A percentile compares a stretch with the other conserved stretches of the same genome.
Evolutionary conservation across 75 land plant species (phyloP).

Genomic region (Sequoia sempervirens): DNA sequence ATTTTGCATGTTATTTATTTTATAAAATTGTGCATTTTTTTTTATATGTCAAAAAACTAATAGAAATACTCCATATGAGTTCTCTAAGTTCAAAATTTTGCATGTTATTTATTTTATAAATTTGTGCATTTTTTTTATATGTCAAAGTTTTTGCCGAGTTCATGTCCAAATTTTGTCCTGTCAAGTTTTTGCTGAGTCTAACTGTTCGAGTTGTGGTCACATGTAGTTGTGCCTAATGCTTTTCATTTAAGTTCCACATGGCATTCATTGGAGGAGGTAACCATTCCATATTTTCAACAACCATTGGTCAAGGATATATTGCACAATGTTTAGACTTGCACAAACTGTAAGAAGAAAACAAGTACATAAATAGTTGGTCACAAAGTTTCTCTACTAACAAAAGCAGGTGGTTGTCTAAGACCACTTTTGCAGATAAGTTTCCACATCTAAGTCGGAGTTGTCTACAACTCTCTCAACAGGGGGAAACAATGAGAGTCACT

Average conservation of each 20-base stretch:
- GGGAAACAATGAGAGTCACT: background rate
- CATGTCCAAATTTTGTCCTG: no score
- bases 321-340: background rate
- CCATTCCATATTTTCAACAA: background rate
- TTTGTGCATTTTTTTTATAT: no score
- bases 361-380: background rate
- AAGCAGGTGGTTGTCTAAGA: background rate
- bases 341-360: background rate
- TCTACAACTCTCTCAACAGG: background rate
- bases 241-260: background rate
- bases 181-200: no score
- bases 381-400: background rate
- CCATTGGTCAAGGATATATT: background rate
- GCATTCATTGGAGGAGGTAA: background rate
- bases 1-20: no score
- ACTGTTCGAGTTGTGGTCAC: no score
- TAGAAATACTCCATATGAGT: no score
- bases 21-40: no score
- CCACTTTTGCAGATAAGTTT: background rate
- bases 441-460: background rate
- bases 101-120: no score
- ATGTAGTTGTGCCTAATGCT: background rate
- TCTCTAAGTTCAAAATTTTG: no score
- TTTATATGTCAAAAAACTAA: no score
- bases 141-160: no score